Base-by-base conservation (phyloP, 2,329 filamentous ascomycete species). In the Truncatella angustata region DNA sequence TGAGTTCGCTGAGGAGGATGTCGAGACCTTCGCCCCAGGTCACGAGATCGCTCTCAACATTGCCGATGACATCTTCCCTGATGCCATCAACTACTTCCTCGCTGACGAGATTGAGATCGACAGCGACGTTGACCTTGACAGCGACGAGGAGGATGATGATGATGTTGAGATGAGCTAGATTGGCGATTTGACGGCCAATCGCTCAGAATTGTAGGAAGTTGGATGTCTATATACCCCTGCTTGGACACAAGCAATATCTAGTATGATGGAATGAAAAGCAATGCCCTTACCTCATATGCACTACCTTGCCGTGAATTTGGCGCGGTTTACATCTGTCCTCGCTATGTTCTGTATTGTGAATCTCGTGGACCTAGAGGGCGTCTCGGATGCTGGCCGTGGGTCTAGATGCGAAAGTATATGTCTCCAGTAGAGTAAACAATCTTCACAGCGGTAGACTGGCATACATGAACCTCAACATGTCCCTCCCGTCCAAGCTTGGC, bases 1-100 rank as follows among this genome's bases (percentile, higher is more conserved):
- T 56, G 58, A 67, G 50, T 60, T 63, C 58, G 58, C 63, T 45
- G 65, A 65, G 57, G 62, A 66, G 56, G 61, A 63, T 18, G 66
- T 64, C 43, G 64, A 58, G 59, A 62, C 60, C 18, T 64, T 64
- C 57, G 58, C 61, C 28, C 56, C 61, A 20, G 62, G 62, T 28
- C 62, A 64, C 54, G 61, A 64, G 53, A 59, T 64, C 46, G 62
- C 62, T 24, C 56, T 62, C 51, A 60, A 56, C 51, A 54, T 64
- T 20, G 62, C 61, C 23, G 62, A 64, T 32, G 62, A 64, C 44
- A 57, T 64, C 55, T 63, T 47, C 53, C 62, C 62, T 40, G 59
- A 59, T 26, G 61, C 61, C 46, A 63, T 64, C 32, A 61, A 64
- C 47, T 63, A 61, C 58, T 63, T 62, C 59, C 56, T 64, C 54